Evolutionary conservation across 495 filamentous ascomycete genomes (phyloP).

Genomic region (Penicillium malachiteum): DNA sequence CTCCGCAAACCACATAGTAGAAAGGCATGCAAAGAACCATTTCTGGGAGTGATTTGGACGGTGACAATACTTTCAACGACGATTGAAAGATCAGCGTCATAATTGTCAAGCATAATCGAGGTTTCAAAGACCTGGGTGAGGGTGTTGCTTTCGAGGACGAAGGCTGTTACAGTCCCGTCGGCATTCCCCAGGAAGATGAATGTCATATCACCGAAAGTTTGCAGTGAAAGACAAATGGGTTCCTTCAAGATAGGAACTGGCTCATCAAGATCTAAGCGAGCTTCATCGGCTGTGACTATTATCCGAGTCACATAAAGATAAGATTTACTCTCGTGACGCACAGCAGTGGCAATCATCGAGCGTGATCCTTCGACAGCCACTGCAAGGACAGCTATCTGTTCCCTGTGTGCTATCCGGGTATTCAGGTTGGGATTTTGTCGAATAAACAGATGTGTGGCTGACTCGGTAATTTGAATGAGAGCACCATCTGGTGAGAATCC

Average conservation of each 20-base stretch:
- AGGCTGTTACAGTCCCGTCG: slow-evolving; percentile 35
- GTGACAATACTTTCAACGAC: slow-evolving; percentile 40
- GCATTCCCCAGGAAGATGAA: slow-evolving; percentile 41
- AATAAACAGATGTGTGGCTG: slow-evolving; percentile 41
- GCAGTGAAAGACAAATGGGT: slow-evolving; percentile 38
- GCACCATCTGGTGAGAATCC: slow-evolving; percentile 35
- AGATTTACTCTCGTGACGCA: slow-evolving; percentile 22
- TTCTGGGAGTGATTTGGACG: slow-evolving; percentile 12
- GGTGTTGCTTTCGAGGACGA: slow-evolving; percentile 20
- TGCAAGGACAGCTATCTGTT: slow-evolving; percentile 21
- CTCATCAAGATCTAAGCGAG: slow-evolving; percentile 17
- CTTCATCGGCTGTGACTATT: slow-evolving; percentile 3
- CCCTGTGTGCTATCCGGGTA: slow-evolving; percentile 12
- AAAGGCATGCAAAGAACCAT: slow-evolving; percentile 14
- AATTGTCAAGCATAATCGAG: slow-evolving; percentile 11
- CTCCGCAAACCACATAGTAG: slow-evolving; percentile 46
- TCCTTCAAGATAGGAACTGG: slow-evolving; percentile 27
- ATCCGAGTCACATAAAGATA: slow-evolving; percentile 26
- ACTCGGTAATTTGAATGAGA: slow-evolving; percentile 59
- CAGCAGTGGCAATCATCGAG: slow-evolving; percentile 27
- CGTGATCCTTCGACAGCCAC: slow-evolving; percentile 31
- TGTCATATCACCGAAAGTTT: slow-evolving; percentile 21
- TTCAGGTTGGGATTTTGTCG: slow-evolving; percentile 18
- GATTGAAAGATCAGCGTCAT: slow-evolving; percentile 30
- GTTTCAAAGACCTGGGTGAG: slow-evolving; percentile 22